phyloP scores from a whole-genome alignment of 176 grass and related monocot genomes.

The Eleusine indica region DNA sequence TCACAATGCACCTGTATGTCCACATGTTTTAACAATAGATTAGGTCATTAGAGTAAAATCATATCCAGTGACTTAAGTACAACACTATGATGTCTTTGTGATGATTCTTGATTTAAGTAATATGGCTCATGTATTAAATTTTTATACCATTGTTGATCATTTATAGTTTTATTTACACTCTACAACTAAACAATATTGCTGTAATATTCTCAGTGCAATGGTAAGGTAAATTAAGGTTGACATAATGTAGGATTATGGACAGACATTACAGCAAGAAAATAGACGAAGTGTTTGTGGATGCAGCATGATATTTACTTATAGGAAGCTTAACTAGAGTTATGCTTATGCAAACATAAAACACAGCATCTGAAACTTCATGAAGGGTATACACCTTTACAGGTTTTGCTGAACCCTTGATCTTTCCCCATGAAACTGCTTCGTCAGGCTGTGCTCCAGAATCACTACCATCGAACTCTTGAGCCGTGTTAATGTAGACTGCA shows the following conservation, averaged over 20 bases:
- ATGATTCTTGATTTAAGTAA: background rate
- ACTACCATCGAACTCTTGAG: conserved; percentile 96
- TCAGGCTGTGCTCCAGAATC: conserved; percentile 92
- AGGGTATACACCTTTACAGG: conserved; percentile 64
- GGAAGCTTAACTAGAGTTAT: background rate
- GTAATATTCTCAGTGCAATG: background rate
- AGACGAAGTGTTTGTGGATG: background rate
- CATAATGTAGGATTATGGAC: background rate
- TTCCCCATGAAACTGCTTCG: conserved; percentile 97
- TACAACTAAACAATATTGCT: background rate
- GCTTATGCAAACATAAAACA: background rate
- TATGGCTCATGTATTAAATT: background rate
- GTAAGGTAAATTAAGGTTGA: background rate
- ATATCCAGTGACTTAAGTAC: background rate
- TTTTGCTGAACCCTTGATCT: conserved; percentile 94
- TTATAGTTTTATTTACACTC: background rate
- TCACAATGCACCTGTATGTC: conserved; percentile 85
- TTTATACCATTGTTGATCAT: background rate
- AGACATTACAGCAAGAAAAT: background rate
- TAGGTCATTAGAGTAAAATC: conserved; percentile 4
- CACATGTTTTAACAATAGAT: conserved; percentile 1
- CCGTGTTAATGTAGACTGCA: conserved; percentile 96
- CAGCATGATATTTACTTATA: background rate
- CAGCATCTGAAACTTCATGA: background rate
- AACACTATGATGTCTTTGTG: background rate